These are phyloP conservation scores for Talaromyces ruber DNA, from an alignment of 495 filamentous ascomycete genomes.

Conservation along the genomic window DNA sequence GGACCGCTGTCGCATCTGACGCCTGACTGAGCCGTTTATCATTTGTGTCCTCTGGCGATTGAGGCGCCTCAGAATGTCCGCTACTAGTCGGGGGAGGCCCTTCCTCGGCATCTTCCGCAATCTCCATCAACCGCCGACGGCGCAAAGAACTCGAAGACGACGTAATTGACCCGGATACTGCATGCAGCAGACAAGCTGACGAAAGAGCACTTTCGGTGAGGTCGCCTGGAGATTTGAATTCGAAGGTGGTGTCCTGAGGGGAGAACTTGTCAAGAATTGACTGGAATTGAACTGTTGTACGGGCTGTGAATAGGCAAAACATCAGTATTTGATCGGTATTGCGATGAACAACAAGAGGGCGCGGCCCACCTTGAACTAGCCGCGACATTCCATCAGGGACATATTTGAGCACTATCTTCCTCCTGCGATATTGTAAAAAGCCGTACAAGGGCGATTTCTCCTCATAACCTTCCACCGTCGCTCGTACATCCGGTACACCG, in stretches of 20 bases:
- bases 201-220: constrained; percentile 82
- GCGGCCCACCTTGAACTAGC: constrained; percentile 71
- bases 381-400: constrained; percentile 84
- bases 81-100: constrained; percentile 44
- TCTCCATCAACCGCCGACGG: constrained; percentile 72
- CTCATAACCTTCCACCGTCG: constrained; percentile 65
- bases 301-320: constrained; percentile 45
- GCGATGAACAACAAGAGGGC: constrained; percentile 1
- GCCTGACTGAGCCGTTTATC: constrained; percentile 23
- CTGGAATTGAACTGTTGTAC: constrained; percentile 89
- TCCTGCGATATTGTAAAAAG: constrained; percentile 79
- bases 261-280: constrained; percentile 77
- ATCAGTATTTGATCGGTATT: background rate
- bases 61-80: constrained; percentile 57
- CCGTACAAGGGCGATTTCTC: constrained; percentile 86
- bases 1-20: constrained; percentile 32
- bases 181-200: constrained; percentile 82
- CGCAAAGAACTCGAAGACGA: constrained; percentile 78
- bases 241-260: constrained; percentile 77
- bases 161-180: constrained; percentile 76
- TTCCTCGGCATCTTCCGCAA: constrained; percentile 77
- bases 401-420: constrained; percentile 88
- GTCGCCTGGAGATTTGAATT: constrained; percentile 63
- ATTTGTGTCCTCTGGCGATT: constrained; percentile 43
- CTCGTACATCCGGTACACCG: constrained; percentile 77